These are phyloP conservation scores for Sugiyamaella floridensis DNA, from an alignment of 805 yeast species.

Conservation along the genomic window DNA sequence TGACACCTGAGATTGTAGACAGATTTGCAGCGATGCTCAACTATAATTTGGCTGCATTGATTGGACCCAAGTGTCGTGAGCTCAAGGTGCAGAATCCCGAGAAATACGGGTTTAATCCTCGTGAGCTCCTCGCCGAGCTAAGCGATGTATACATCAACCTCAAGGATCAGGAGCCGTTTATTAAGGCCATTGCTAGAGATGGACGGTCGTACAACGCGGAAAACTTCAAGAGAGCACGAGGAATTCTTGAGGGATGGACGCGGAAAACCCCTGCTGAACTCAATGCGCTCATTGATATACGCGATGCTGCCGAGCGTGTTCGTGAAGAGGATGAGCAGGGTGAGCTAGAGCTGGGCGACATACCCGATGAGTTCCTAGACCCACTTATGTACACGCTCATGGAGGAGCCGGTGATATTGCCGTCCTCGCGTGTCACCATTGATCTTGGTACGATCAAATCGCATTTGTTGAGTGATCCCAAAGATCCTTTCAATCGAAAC, in stretches of 20 bases:
- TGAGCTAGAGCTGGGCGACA: constrained; percentile 82
- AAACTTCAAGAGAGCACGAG: constrained; percentile 63
- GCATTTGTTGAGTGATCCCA: constrained; percentile 86
- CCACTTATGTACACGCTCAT: constrained; percentile 93
- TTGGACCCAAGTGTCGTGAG: constrained; percentile 89
- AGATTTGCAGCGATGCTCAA: constrained; percentile 93
- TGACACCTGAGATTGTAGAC: constrained; percentile 83
- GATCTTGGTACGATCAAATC: constrained; percentile 90
- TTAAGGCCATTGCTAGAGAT: constrained; percentile 79
- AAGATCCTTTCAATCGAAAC: constrained; percentile 94
- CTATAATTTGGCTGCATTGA: constrained; percentile 84
- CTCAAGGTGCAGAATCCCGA: constrained; percentile 81
- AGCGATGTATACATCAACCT: constrained; percentile 73
- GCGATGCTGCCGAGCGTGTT: constrained; percentile 54
- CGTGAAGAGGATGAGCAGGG: constrained; percentile 56
- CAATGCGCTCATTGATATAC: constrained; percentile 47
- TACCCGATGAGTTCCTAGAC: constrained; percentile 94
- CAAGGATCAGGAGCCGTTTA: constrained; percentile 55
- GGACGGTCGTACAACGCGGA: constrained; percentile 75
- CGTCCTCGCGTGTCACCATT: constrained; percentile 74
- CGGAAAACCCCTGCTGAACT: constrained; percentile 53
- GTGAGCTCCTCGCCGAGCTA: constrained; percentile 57
- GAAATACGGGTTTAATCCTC: constrained; percentile 77
- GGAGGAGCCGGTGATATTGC: constrained; percentile 95
- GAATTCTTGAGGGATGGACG: constrained; percentile 50